Conservation (phyloP, 257 asterid species). For the Jacaranda copaia region DNA sequence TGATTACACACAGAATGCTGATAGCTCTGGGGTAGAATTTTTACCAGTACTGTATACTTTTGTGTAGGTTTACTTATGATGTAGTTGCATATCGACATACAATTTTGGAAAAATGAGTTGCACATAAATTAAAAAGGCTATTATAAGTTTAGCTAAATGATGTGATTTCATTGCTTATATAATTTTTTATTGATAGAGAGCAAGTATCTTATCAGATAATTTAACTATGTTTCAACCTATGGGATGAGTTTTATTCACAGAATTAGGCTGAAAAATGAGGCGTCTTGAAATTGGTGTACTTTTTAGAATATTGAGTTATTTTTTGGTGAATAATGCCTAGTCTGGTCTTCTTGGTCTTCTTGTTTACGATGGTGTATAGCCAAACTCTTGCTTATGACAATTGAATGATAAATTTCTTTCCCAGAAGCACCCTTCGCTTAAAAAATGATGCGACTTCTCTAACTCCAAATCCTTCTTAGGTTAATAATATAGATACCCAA, state of each 20-base stretch:
- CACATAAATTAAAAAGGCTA: not conserved
- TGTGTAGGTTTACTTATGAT: not conserved
- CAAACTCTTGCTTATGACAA: not conserved
- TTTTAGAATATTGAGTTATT: not conserved
- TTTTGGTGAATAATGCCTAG: not conserved
- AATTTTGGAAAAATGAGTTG: slow-evolving; percentile 2
- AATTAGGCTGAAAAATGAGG: slow-evolving; percentile 8
- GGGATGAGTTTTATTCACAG: not conserved
- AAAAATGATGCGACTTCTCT: not conserved
- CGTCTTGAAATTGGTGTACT: not conserved
- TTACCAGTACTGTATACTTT: not conserved
- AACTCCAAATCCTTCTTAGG: not conserved
- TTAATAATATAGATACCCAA: not conserved
- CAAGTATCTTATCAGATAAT: not conserved
- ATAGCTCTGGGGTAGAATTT: not conserved
- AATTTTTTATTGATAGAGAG: not conserved
- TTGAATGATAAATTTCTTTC: not conserved
- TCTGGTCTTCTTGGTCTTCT: too few relatives aligned
- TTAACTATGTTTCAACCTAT: not conserved
- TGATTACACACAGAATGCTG: not conserved
- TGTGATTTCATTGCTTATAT: slow-evolving; percentile 10
- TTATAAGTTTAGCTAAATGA: slow-evolving; percentile 7
- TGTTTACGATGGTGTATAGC: not conserved
- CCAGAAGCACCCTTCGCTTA: not conserved
- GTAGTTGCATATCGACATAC: not conserved